Conservation (phyloP, 2,329 filamentous ascomycete species). For the Lasiodiplodia sp. region DNA sequence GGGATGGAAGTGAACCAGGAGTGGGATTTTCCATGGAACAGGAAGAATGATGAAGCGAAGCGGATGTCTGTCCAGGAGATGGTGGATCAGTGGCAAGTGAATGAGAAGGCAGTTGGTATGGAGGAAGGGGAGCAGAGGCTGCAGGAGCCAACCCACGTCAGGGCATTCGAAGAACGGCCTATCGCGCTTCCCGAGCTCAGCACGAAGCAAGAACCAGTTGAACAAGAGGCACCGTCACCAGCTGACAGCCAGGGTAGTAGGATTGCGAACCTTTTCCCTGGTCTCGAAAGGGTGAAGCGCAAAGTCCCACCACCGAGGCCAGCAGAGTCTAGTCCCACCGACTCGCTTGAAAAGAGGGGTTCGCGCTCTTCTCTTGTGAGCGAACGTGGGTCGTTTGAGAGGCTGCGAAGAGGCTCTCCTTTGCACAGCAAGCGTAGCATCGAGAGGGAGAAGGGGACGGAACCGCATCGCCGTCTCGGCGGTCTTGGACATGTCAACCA, state of each 20-base stretch:
- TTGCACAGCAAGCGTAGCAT: slow-evolving; percentile 1
- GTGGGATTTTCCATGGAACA: slow-evolving; percentile 15
- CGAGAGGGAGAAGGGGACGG: background rate
- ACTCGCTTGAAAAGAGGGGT: slow-evolving; percentile 38
- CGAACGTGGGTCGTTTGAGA: background rate
- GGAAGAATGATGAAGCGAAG: background rate
- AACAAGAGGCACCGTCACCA: background rate
- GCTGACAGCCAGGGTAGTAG: slow-evolving; percentile 28
- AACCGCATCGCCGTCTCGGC: background rate
- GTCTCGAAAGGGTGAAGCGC: slow-evolving; percentile 41
- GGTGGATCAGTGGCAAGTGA: background rate
- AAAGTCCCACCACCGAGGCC: slow-evolving; percentile 43
- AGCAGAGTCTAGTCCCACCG: slow-evolving; percentile 32
- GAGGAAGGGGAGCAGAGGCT: background rate
- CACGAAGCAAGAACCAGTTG: background rate
- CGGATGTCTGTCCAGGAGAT: slow-evolving; percentile 13
- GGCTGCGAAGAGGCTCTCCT: background rate
- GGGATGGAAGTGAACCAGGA: background rate
- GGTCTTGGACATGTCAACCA: slow-evolving; percentile 7
- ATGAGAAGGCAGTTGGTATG: background rate
- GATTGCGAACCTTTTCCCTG: slow-evolving; percentile 29
- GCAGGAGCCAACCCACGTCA: background rate
- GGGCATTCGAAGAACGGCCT: background rate
- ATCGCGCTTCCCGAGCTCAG: background rate
- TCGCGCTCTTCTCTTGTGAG: background rate